Base-by-base conservation (phyloP, 1,139 yeast genomes). In the Yamadazyma dushanensis region DNA sequence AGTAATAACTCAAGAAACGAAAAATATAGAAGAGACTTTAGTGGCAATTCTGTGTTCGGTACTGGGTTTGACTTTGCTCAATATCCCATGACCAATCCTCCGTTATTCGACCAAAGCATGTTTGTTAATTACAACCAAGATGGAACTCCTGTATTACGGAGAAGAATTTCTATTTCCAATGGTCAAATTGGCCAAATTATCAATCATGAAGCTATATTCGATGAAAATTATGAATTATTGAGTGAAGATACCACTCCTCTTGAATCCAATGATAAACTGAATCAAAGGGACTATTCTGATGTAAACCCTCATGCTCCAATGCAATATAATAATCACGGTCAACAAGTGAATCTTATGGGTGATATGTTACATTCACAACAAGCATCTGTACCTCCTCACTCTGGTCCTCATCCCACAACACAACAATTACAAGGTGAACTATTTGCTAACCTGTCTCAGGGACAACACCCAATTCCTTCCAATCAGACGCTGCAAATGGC, bases 111-210 rank as follows among this genome's bases (percentile, higher is more conserved):
- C 51, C 70, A 75, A 29, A 67, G 79, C 3, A 60, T 75, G 62
- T 63, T 66, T 47, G 56, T 71, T 18, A 58, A 73, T 34, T 69
- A 57, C 50, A 53, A 53, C 39, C 63, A 46, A 37, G 73, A 71
- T 26, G 76, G 76, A 0, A 57, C 58, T 9, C 70, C 67, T 6
- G 63, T 83, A 39, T 28, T 41, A n/a, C 68, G 89, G 52, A 65
- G 90, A 49, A 59, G 76, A 45, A 76, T 83, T 5, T 83, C 90
- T 29, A 83, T 83, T 34, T 81, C 89, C 10, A 83, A 83, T 57
- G 92, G 92, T 47, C 92, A 83, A 53, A 83, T 83, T 46, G 84
- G 87, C 30, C 90, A 83, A 53, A 74, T 78, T 26, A 64, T 78
- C 24, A 70, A 58, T 49, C 75, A 70, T 44, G 76, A 70, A 39